Conservation (phyloP, 495 filamentous ascomycete species). For the Amphirosellinia nigrospora region DNA sequence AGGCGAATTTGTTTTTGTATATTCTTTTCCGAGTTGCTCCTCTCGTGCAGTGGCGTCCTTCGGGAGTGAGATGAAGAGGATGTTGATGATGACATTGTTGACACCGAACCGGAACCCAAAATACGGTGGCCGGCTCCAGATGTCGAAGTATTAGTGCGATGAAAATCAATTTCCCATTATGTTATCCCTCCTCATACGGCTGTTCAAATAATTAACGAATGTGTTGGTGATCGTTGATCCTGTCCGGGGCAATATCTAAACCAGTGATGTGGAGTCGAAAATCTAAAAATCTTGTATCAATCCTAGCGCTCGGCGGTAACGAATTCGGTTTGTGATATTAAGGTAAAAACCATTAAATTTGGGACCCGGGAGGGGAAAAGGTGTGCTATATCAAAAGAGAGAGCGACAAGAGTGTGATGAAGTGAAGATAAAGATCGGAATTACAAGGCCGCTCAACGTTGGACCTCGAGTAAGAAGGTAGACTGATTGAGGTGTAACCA, state of each 20-base stretch:
- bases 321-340: constrained; percentile 37
- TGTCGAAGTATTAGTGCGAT: constrained; percentile 20
- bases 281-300: constrained; percentile 26
- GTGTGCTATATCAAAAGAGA: neutral
- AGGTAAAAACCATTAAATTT: constrained; percentile 25
- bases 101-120: constrained; percentile 26
- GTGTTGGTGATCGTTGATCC: constrained; percentile 8
- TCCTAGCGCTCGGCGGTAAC: constrained; percentile 32
- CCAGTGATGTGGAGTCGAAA: constrained; percentile 30
- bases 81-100: constrained; percentile 42
- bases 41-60: constrained; percentile 58
- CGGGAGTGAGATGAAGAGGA: constrained; percentile 33
- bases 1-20: constrained; percentile 56
- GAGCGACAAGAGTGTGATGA: constrained; percentile 20
- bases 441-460: constrained; percentile 35
- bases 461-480: constrained; percentile 30
- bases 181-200: constrained; percentile 32
- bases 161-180: constrained; percentile 29
- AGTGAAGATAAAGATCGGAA: constrained; percentile 35
- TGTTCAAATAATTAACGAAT: constrained; percentile 17
- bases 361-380: constrained; percentile 34
- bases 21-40: constrained; percentile 62
- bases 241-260: neutral
- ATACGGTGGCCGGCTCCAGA: constrained; percentile 21
- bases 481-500: constrained; percentile 28